Conservation (phyloP, 1,139 yeast species). For the Zygotorulaspora mrakii region DNA sequence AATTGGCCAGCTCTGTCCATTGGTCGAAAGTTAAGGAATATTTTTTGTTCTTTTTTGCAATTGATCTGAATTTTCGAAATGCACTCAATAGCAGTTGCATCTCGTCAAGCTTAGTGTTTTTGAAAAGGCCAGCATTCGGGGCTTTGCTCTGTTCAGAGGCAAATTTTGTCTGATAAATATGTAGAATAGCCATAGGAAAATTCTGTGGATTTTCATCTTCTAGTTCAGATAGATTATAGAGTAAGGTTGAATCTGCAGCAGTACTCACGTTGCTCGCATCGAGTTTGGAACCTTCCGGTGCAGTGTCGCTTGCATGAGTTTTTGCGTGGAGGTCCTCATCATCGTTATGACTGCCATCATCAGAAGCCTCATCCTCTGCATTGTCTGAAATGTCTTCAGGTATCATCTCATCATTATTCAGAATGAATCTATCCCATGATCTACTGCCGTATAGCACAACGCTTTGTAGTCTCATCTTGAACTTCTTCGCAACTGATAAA, state of each 20-base stretch:
- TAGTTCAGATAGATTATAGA: neutral
- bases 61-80: conserved; percentile 30
- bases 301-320: neutral
- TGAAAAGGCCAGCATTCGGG: conserved; percentile 10
- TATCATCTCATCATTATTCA: conserved; percentile 10
- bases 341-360: conserved; percentile 6
- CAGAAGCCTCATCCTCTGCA: no score
- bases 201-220: neutral
- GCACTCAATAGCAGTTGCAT: conserved; percentile 30
- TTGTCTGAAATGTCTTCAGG: conserved; percentile 12
- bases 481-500: conserved; percentile 15
- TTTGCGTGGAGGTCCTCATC: conserved; percentile 3
- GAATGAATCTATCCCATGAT: conserved; percentile 5
- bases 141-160: neutral
- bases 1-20: conserved; percentile 42
- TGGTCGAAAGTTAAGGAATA: conserved; percentile 43
- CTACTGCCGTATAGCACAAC: conserved; percentile 9
- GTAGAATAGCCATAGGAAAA: neutral
- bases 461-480: conserved; percentile 15
- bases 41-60: conserved; percentile 37
- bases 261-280: neutral
- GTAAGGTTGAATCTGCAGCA: neutral
- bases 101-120: conserved; percentile 14
- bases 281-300: neutral
- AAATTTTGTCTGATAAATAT: neutral